Percentiles rank a stretch among this genome's conserved stretches.
These are phyloP conservation scores for Magnusiomyces ingens DNA, from an alignment of 1,139 yeast genomes.

Conservation along the genomic window DNA sequence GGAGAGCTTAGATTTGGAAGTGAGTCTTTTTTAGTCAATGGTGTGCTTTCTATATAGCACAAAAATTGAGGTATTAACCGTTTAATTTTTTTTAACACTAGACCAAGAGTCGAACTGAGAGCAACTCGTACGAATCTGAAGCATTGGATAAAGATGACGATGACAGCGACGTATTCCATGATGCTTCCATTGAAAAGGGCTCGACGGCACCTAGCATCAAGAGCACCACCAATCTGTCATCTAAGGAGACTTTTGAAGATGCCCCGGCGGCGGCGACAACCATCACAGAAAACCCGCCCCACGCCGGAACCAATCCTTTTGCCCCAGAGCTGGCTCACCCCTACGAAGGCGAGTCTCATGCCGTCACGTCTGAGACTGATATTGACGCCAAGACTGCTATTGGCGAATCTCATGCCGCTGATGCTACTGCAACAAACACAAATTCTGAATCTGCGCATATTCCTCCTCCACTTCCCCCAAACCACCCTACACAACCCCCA, in stretches of 20 bases:
- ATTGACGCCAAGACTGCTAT: too few relatives aligned
- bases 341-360: neutral
- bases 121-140: too few relatives aligned
- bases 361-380: neutral
- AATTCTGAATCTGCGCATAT: too few relatives aligned
- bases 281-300: neutral
- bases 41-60: too few relatives aligned
- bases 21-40: too few relatives aligned
- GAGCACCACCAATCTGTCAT: neutral
- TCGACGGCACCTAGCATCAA: neutral
- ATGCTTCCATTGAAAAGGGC: conserved; percentile 5
- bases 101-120: too few relatives aligned
- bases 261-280: neutral
- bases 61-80: too few relatives aligned
- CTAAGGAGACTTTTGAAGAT: neutral
- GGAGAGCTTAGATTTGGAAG: too few relatives aligned
- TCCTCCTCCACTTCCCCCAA: too few relatives aligned
- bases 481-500: conserved; percentile 8
- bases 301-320: neutral
- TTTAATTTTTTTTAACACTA: too few relatives aligned
- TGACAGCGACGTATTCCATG: conserved; percentile 7
- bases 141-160: conserved; percentile 4
- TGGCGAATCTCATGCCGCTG: too few relatives aligned
- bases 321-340: neutral
- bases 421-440: too few relatives aligned